Base-by-base conservation (phyloP, 805 yeast genomes). In the Saccharomycopsis schoenii region DNA sequence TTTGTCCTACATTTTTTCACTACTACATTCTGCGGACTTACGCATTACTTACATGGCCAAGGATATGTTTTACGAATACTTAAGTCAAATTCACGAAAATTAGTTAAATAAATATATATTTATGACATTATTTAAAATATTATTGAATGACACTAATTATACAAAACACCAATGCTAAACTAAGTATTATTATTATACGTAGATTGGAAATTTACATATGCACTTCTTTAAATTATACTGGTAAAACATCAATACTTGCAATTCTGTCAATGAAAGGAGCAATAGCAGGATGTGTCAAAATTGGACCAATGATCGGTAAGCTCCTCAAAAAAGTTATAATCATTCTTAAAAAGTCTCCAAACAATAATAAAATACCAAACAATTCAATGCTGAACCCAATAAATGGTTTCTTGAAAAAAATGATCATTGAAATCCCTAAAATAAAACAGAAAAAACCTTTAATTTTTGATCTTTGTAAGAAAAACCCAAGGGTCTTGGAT, bases 331-430 rank as follows among this genome's bases (percentile, higher is more conserved):
- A 93, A 66, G 89, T 87, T 12, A 93, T 82, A 55, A 94, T 84
- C 12, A 96, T 89, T 29, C 96, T 90, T 69, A 93, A 88, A 72
- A 94, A 92, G 73, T 94, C 98, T 42, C 91, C 99, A 74, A 94
- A 93, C 42, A 93, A 76, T 8, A 89, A 92, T 63, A 93, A 73
- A 29, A 93, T 89, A n/a, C 99, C 99, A 64, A 92, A 76, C 58
- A 86, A 82, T 72, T 93, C 99, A 47, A 93, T 74, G 1, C 86
- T 70, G 69, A 94, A 93, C 9, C 99, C 99, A 29, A 85, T 68
- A 69, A 94, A 88, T 1, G 97, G 83, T 75, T 86, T 80, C 68
- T 87, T 88, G 67, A 82, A 68, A 25, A 63, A 57, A 61, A 93
- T 75, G 59, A 94, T 93, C 66, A 93, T 74, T 14, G 85, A 58